phyloP scores from a whole-genome alignment of 2,329 filamentous ascomycete species.

The Cladophialophora carrionii region DNA sequence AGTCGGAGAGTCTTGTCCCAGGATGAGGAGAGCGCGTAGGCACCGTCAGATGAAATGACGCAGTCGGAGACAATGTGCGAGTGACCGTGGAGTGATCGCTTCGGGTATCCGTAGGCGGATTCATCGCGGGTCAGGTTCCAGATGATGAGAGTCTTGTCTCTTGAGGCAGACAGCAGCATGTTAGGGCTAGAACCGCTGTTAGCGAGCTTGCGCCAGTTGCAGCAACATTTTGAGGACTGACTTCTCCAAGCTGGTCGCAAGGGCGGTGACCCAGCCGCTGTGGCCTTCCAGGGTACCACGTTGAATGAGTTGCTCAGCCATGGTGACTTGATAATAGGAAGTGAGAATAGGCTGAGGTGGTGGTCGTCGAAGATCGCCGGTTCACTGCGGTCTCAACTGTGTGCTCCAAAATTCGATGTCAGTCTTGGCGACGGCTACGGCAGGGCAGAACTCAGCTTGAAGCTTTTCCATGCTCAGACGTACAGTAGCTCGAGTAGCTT shows the following conservation, averaged over 20 bases:
- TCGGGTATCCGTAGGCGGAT: constrained; percentile 96
- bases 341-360: constrained; percentile 8
- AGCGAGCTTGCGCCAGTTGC: constrained; percentile 40
- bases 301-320: constrained; percentile 94
- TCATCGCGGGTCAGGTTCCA: constrained; percentile 99
- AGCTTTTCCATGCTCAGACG: background rate
- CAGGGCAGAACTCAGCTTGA: background rate
- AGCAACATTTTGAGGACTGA: constrained; percentile 52
- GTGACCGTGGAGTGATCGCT: constrained; percentile 98
- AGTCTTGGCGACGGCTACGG: background rate
- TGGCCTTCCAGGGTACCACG: constrained; percentile 98
- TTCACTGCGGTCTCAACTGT: constrained; percentile 17
- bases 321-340: constrained; percentile 50
- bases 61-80: constrained; percentile 99
- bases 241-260: constrained; percentile 99
- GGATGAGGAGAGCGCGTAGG: constrained; percentile 96
- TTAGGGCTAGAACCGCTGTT: constrained; percentile 71
- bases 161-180: constrained; percentile 97
- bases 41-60: constrained; percentile 99
- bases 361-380: constrained; percentile 14
- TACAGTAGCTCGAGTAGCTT: too few species aligned
- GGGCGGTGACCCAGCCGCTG: constrained; percentile 98
- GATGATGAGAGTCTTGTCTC: constrained; percentile 99
- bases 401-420: constrained; percentile 17
- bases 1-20: constrained; percentile 99